Evolutionary conservation across 495 filamentous ascomycete genomes (phyloP).

Genomic region (Poronia punctata): DNA sequence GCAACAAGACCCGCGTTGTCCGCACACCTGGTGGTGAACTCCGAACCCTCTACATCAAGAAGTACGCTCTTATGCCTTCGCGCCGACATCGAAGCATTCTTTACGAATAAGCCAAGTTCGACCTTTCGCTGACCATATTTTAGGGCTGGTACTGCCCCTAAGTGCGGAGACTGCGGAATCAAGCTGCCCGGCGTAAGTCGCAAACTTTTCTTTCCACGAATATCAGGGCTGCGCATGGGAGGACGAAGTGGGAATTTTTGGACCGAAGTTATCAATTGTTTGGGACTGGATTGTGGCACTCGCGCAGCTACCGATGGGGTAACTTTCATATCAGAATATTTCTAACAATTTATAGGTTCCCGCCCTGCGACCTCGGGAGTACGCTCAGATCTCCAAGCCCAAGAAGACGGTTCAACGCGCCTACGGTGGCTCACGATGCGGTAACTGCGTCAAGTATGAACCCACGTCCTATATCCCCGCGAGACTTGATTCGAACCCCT

Average conservation of each 20-base stretch:
- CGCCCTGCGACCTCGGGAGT: constrained; percentile 94
- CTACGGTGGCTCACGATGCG: constrained; percentile 96
- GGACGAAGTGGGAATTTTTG: no score
- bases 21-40: constrained; percentile 94
- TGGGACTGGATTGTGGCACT: neutral
- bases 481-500: neutral
- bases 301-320: neutral
- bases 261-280: no score
- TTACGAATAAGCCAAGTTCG: no score
- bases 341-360: constrained; percentile 57
- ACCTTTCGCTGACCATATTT: constrained; percentile 1
- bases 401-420: constrained; percentile 98
- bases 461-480: neutral
- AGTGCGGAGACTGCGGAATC: constrained; percentile 97
- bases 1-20: constrained; percentile 92
- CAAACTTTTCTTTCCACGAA: constrained; percentile 2
- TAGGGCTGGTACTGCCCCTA: constrained; percentile 68
- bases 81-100: no score
- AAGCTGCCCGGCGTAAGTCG: constrained; percentile 88
- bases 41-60: constrained; percentile 97
- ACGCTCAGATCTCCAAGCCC: constrained; percentile 88
- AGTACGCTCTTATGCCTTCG: constrained; percentile 44
- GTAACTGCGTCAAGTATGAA: constrained; percentile 67
- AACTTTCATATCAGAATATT: neutral
- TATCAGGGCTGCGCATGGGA: no score